Evolutionary conservation across 768 basidiomycete genomes (phyloP), one percentile per base, ranked within the genome.

Genomic region (Russula olivacea): DNA sequence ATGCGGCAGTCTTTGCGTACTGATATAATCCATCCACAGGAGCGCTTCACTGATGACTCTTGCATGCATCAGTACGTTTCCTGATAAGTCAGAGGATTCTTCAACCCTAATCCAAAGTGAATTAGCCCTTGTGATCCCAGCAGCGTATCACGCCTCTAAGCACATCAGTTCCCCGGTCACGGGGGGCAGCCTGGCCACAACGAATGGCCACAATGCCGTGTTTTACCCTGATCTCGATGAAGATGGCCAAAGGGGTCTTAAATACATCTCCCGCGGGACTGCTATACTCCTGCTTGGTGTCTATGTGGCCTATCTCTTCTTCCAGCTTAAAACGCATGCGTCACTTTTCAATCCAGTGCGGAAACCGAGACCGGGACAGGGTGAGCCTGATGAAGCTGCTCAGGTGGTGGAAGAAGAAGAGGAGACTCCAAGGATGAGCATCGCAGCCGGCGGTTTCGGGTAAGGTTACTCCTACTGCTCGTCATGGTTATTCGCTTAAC

Each of bases 111-210:
- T 51, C 32, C 25, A 21, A 47, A 21, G 21, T 50, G n/a, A 55
- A 62, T 36, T 50, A 80, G 88, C 92, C 45, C 83, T 97, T 43
- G 86, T 96, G 68, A 90, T 96, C 61, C 93, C 93, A 36, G 93
- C 94, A 43, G 93, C 93, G 3, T 96, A 91, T 68, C 79, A 83
- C 66, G 81, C 78, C 69, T 78, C 84, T 25, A 69, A 75, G 41
- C 61, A 66, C 17, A 58, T 43, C 45, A 4, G 28, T 19, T 4
- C 38, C n/a, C 53, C 54, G 0, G 41, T 4, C 1, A 4, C 49
- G 0, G 48, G 57, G 21, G 41, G 25, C 2, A 36, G 47, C 4
- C 7, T 65, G 23, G 56, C n/a, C n/a, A 3, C 49, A 48, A 64
- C 68, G 59, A 67, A 61, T 36, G 1, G 4, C 12, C 12, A 36